Percentiles rank a stretch among this genome's conserved stretches.
These are phyloP conservation scores for Paramecium caudatum DNA, from an alignment of 73 alveolate genomes.

Conservation along the genomic window DNA sequence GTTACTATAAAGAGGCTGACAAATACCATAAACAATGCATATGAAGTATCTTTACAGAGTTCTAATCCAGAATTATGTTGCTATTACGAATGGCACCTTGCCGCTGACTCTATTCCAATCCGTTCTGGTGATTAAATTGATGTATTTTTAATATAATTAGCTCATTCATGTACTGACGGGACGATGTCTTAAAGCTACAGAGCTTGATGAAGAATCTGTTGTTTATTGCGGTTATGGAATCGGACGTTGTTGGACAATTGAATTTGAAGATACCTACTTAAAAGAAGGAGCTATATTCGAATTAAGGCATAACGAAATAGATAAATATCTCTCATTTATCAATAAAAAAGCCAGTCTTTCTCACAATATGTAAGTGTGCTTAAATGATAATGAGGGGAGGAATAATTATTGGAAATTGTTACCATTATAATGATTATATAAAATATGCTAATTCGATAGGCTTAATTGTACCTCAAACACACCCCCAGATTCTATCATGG, in stretches of 20 bases:
- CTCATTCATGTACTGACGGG: background rate
- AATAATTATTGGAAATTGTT: slow-evolving; percentile 24
- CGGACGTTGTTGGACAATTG: background rate
- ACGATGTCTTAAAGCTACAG: background rate
- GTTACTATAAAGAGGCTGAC: background rate
- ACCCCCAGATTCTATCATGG: slow-evolving; percentile 64
- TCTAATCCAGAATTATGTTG: slow-evolving; percentile 4
- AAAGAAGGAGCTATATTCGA: slow-evolving; percentile 16
- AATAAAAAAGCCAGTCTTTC: background rate
- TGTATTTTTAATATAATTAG: background rate
- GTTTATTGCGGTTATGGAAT: background rate
- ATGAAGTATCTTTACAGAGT: slow-evolving; percentile 54
- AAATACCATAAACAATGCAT: slow-evolving; percentile 8
- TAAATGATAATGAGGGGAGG: slow-evolving; percentile 36
- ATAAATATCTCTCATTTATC: background rate
- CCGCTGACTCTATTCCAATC: background rate
- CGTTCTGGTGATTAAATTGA: slow-evolving; percentile 9
- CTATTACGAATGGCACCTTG: slow-evolving; percentile 29
- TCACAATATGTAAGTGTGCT: slow-evolving; percentile 1
- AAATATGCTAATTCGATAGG: slow-evolving; percentile 23
- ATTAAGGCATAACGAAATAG: background rate
- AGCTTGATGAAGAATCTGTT: background rate
- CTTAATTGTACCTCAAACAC: background rate
- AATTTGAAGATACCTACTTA: slow-evolving; percentile 28
- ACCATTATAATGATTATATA: background rate